phyloP scores from a whole-genome alignment of 768 basidiomycete species.

The Collybia nuda region DNA sequence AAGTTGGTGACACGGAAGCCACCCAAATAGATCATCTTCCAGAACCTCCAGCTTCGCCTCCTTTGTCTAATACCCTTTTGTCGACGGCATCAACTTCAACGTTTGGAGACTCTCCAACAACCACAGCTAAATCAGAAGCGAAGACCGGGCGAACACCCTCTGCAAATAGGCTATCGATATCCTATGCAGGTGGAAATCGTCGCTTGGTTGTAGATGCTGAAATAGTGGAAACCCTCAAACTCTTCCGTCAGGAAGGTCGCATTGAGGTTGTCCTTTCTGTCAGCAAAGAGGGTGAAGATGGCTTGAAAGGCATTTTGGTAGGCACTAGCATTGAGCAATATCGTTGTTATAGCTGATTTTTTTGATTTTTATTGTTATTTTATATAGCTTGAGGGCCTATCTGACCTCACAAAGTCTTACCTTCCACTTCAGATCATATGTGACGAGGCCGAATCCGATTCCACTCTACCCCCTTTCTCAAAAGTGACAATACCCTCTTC shows the following conservation, averaged over 20 bases:
- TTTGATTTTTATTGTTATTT: slow-evolving; percentile 13
- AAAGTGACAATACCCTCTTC: slow-evolving; percentile 52
- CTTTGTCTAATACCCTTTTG: slow-evolving; percentile 47
- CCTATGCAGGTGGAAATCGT: slow-evolving; percentile 87
- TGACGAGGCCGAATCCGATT: slow-evolving; percentile 46
- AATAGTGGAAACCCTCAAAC: slow-evolving; percentile 76
- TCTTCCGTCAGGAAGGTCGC: slow-evolving; percentile 80
- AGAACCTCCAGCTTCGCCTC: slow-evolving; percentile 62
- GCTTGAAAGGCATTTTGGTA: slow-evolving; percentile 77
- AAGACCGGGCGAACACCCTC: slow-evolving; percentile 56
- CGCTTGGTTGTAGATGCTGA: slow-evolving; percentile 89
- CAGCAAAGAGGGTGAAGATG: slow-evolving; percentile 51
- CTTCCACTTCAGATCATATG: slow-evolving; percentile 50
- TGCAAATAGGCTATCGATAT: slow-evolving; percentile 88
- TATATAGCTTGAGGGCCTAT: slow-evolving; percentile 76
- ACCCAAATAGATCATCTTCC: slow-evolving; percentile 47
- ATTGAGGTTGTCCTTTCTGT: slow-evolving; percentile 79
- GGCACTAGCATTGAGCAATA: slow-evolving; percentile 19
- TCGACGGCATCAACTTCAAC: slow-evolving; percentile 41
- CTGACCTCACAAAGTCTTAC: slow-evolving; percentile 72
- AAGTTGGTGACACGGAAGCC: slow-evolving; percentile 11
- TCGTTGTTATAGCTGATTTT: slow-evolving; percentile 4
- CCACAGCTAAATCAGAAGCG: slow-evolving; percentile 28
- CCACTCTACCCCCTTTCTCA: slow-evolving; percentile 73
- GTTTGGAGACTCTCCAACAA: slow-evolving; percentile 43